Evolutionary conservation across 345 rosid species (phyloP).

Genomic region (Corchorus capsularis): DNA sequence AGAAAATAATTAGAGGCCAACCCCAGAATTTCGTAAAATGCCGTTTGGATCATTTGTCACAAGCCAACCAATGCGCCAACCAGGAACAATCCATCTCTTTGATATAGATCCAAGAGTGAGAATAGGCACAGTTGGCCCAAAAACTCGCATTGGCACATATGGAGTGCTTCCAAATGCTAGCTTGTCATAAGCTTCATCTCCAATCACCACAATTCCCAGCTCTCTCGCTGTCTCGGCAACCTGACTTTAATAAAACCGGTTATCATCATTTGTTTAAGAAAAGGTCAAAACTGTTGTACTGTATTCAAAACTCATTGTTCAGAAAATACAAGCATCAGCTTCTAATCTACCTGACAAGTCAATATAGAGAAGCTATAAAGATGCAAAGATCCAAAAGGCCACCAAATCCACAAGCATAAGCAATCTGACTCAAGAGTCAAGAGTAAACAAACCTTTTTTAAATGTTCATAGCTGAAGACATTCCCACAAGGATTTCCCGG

Average conservation of each 20-base stretch:
- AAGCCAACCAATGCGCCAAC: slow-evolving; percentile 85
- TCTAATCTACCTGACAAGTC: neutral
- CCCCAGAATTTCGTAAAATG: slow-evolving; percentile 53
- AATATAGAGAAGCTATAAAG: neutral
- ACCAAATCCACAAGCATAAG: neutral
- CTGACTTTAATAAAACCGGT: slow-evolving; percentile 19
- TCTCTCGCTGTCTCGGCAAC: slow-evolving; percentile 62
- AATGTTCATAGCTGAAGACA: slow-evolving; percentile 56
- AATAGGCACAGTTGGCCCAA: slow-evolving; percentile 59
- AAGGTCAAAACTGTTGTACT: neutral
- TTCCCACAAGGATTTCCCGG: slow-evolving; percentile 73
- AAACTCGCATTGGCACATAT: slow-evolving; percentile 69
- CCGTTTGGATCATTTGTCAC: slow-evolving; percentile 57
- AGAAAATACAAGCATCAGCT: neutral
- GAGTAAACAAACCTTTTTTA: slow-evolving; percentile 40
- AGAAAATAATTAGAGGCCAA: slow-evolving; percentile 19
- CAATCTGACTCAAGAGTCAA: neutral
- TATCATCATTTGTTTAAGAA: neutral
- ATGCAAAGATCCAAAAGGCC: neutral
- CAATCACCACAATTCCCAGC: slow-evolving; percentile 65
- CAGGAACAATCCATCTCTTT: slow-evolving; percentile 80
- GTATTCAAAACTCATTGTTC: neutral
- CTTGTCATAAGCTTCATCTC: slow-evolving; percentile 71
- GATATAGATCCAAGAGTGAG: slow-evolving; percentile 70
- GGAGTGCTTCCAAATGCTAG: slow-evolving; percentile 53